Evolutionary conservation across 352 stramenopile species (phyloP).

Genomic region (Blastocystis sp.): DNA sequence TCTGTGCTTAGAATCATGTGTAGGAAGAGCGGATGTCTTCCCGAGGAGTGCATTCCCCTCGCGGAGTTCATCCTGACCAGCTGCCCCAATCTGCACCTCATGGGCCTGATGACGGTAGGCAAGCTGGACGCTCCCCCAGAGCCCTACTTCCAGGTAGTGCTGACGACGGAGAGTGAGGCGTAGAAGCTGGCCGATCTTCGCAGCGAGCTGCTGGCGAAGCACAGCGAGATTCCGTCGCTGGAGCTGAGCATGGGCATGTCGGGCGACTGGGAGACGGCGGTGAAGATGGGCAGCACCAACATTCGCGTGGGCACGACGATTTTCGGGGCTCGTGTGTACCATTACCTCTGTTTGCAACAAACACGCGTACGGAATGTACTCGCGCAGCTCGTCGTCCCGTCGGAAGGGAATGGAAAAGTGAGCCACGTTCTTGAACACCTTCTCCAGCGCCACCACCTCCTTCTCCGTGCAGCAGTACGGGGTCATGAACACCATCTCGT

Average conservation of each 20-base stretch:
- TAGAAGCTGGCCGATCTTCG: slow-evolving; percentile 56
- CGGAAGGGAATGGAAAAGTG: not conserved
- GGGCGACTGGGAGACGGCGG: slow-evolving; percentile 92
- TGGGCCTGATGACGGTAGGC: slow-evolving; percentile 97
- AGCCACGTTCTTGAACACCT: not conserved
- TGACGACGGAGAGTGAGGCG: not conserved
- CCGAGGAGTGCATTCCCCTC: slow-evolving; percentile 79
- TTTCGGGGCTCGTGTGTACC: slow-evolving; percentile 90
- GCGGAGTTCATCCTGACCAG: slow-evolving; percentile 81
- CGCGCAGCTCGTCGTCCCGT: not conserved
- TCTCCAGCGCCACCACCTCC: not conserved
- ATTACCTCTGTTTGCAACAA: slow-evolving; percentile 40
- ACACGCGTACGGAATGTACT: not conserved
- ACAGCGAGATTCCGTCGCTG: slow-evolving; percentile 72
- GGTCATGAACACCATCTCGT: slow-evolving; percentile 48
- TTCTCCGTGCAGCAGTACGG: slow-evolving; percentile 15
- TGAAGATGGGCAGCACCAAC: slow-evolving; percentile 88
- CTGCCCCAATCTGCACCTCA: slow-evolving; percentile 86
- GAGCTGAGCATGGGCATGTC: slow-evolving; percentile 98
- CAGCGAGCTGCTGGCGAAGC: slow-evolving; percentile 32
- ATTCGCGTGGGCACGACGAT: slow-evolving; percentile 94
- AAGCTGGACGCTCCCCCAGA: slow-evolving; percentile 77
- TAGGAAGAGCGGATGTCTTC: slow-evolving; percentile 84
- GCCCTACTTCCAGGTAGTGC: slow-evolving; percentile 74
- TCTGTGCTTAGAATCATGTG: not conserved